These are phyloP conservation scores for Oidium heveae DNA, from an alignment of 2,329 filamentous ascomycete genomes.

Conservation along the genomic window DNA sequence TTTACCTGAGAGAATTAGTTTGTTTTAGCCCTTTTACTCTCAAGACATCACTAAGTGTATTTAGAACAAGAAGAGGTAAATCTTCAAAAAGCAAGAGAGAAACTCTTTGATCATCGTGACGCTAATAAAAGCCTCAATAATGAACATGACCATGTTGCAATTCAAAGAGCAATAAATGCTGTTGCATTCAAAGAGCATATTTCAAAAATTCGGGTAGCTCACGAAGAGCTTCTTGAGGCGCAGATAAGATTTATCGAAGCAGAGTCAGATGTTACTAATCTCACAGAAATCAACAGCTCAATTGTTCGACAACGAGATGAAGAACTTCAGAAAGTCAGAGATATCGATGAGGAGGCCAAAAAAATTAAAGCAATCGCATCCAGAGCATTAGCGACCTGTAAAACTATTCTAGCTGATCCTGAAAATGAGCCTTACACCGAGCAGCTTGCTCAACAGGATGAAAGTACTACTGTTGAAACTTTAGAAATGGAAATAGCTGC, in stretches of 20 bases:
- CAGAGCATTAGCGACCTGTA: constrained; percentile 19
- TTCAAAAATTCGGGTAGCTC: constrained; percentile 31
- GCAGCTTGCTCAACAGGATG: constrained; percentile 19
- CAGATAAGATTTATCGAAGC: constrained; percentile 56
- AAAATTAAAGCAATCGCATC: constrained; percentile 14
- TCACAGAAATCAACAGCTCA: constrained; percentile 38
- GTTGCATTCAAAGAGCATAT: constrained; percentile 32
- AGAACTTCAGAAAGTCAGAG: constrained; percentile 18
- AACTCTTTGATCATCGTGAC: constrained; percentile 16
- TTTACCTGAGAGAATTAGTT: constrained; percentile 48
- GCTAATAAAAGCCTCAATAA: constrained; percentile 25
- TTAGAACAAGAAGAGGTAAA: constrained; percentile 15
- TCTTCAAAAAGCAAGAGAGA: constrained; percentile 12
- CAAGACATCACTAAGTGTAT: constrained; percentile 8
- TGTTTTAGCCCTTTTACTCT: constrained; percentile 10
- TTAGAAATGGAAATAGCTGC: constrained; percentile 50
- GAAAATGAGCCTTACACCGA: constrained; percentile 15
- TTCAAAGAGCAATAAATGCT: constrained; percentile 29
- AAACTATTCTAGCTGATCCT: constrained; percentile 11
- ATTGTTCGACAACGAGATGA: constrained; percentile 27
- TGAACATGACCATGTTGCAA: constrained; percentile 26
- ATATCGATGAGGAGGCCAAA: constrained; percentile 18
- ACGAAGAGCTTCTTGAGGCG: constrained; percentile 40
- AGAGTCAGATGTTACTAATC: constrained; percentile 45
- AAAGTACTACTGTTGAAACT: constrained; percentile 30